phyloP scores from a whole-genome alignment of 441 rosid species.

The Brassica balearica region DNA sequence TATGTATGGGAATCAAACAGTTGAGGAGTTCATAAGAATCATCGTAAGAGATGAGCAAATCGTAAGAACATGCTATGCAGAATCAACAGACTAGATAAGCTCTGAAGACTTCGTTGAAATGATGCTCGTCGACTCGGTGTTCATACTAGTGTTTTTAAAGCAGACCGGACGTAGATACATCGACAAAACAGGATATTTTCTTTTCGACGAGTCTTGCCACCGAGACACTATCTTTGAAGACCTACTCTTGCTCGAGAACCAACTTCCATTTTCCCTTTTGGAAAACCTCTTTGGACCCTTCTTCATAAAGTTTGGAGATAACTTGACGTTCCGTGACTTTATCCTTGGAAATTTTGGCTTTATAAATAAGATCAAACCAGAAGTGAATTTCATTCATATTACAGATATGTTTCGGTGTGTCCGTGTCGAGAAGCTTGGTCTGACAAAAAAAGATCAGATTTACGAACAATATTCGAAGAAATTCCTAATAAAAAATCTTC shows the following conservation, averaged over 20 bases:
- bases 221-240: neutral
- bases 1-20: neutral
- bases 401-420: neutral
- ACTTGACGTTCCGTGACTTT: neutral
- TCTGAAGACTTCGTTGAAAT: neutral
- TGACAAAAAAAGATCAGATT: neutral
- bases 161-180: neutral
- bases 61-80: neutral
- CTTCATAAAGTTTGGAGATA: neutral
- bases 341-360: neutral
- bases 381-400: neutral
- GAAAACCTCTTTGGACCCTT: neutral
- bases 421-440: neutral
- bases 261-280: neutral
- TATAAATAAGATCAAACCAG: neutral
- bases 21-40: neutral
- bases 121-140: neutral
- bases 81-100: neutral
- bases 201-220: neutral
- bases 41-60: neutral
- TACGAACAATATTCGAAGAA: neutral
- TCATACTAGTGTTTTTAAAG: neutral
- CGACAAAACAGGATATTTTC: neutral
- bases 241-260: neutral
- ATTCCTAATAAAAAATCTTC: conserved; percentile 14